phyloP scores from a whole-genome alignment of 345 rosid species.

The Microthlaspi erraticum region DNA sequence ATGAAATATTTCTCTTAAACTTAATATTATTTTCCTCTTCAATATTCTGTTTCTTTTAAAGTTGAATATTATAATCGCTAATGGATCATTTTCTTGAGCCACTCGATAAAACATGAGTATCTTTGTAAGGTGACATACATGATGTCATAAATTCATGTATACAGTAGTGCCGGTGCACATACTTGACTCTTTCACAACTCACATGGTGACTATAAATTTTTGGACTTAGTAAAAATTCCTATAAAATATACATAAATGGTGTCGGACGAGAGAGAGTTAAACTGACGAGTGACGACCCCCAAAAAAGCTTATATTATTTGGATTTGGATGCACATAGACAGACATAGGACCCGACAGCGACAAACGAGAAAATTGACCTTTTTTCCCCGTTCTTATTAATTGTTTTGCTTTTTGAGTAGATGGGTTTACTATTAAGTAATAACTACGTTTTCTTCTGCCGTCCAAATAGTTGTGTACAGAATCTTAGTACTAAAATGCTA shows the following conservation, averaged over 20 bases:
- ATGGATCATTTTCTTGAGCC: constrained; percentile 2
- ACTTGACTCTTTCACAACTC: constrained; percentile 25
- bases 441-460: constrained; percentile 32
- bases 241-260: constrained; percentile 16
- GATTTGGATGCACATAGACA: constrained; percentile 31
- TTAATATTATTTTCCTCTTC: neutral
- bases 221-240: constrained; percentile 28
- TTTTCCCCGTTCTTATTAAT: constrained; percentile 10
- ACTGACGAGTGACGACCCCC: constrained; percentile 19
- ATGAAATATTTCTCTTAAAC: neutral
- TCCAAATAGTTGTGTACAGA: constrained; percentile 25
- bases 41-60: too few species aligned
- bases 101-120: constrained; percentile 1
- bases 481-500: neutral
- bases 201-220: constrained; percentile 32
- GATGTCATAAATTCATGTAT: constrained; percentile 30
- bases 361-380: constrained; percentile 42
- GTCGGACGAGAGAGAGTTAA: constrained; percentile 15
- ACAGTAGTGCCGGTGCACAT: constrained; percentile 33
- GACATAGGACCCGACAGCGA: constrained; percentile 39
- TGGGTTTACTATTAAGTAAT: constrained; percentile 20
- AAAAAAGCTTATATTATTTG: constrained; percentile 14
- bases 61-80: neutral
- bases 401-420: constrained; percentile 12
- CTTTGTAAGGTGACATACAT: constrained; percentile 24